Base-by-base conservation (phyloP, 805 yeast species). In the Candida golubevii region DNA sequence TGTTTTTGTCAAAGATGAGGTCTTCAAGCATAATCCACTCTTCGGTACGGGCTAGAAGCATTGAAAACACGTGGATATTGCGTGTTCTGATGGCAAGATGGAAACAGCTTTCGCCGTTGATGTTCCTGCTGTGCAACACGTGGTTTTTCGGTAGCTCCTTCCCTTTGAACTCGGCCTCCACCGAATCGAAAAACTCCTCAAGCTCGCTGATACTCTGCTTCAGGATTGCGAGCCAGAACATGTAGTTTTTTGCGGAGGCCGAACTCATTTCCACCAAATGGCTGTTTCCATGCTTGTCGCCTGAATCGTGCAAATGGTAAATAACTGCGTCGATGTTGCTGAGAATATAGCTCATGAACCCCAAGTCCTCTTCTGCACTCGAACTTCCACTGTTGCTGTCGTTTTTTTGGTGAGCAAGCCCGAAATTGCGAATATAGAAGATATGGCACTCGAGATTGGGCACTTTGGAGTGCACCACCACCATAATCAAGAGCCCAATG, bases 261-360 rank as follows among this genome's bases (percentile, higher is more conserved):
- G 54, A 46, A 4, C 64, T 55, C 39, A 84, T 61, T 4, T 63
- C 63, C 8, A 65, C 37, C 38, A 73, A 74, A 9, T 58, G 60
- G 6, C 48, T 42, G 32, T 72, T 63, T 2, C 50, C 44, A 8
- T 45, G 39, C 3, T 37, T 29, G 7, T 33, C 35, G 4, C 43
- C 31, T 1, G 60, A 41, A 1, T 47, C 46, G 13, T 62, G 57
- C 13, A 88, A 67, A 56, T 84, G 91, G 44, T 67, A 78, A 8
- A 88, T 56, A 0, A 87, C 95, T 0, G 89, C 96, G 54, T 89
- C 96, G 36, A 89, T 69, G 6, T 96, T 88, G 36, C 96, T 83
- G 11, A 88, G 52, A 1, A 89, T 82, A 59, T 91, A 91, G 9
- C 87, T 95, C 28, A 77, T 61, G 23, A 78, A 69, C 0, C 96